Conservation (phyloP, 1,284 basidiomycete genomes). For the Mrakiaceae sp. region DNA sequence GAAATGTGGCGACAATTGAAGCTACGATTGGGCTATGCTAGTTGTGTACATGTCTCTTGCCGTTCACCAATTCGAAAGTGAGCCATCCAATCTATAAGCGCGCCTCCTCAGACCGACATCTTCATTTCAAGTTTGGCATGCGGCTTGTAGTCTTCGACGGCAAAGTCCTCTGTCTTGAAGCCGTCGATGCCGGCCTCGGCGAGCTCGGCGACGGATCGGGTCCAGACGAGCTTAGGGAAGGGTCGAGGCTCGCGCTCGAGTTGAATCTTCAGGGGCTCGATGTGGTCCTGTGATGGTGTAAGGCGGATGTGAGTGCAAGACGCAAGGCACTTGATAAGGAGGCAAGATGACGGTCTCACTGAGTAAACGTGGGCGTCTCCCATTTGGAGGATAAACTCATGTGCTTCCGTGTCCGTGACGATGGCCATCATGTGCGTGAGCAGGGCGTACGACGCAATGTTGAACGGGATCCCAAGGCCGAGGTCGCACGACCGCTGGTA, state of each 20-base stretch:
- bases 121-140: constrained; percentile 87
- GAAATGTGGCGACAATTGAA: no score
- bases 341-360: no score
- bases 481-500: constrained; percentile 96
- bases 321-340: no score
- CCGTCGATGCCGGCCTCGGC: constrained; percentile 52
- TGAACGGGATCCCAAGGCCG: constrained; percentile 94
- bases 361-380: constrained; percentile 92
- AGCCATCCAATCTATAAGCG: no score
- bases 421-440: constrained; percentile 94
- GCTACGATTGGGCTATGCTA: no score
- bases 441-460: constrained; percentile 94
- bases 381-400: constrained; percentile 83
- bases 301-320: no score
- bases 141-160: constrained; percentile 76
- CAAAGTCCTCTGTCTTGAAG: constrained; percentile 69
- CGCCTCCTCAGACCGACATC: constrained; percentile 68
- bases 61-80: no score
- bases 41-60: no score
- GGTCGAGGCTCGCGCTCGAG: constrained; percentile 62
- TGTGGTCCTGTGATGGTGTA: constrained; percentile 52
- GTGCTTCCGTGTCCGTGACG: constrained; percentile 72
- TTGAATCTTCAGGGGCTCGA: constrained; percentile 73
- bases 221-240: constrained; percentile 74
- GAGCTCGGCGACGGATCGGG: constrained; percentile 47